These are phyloP conservation scores for Dinochytrium kinnereticum DNA, from an alignment of 371 early-diverging fungal genomes.

Conservation along the genomic window DNA sequence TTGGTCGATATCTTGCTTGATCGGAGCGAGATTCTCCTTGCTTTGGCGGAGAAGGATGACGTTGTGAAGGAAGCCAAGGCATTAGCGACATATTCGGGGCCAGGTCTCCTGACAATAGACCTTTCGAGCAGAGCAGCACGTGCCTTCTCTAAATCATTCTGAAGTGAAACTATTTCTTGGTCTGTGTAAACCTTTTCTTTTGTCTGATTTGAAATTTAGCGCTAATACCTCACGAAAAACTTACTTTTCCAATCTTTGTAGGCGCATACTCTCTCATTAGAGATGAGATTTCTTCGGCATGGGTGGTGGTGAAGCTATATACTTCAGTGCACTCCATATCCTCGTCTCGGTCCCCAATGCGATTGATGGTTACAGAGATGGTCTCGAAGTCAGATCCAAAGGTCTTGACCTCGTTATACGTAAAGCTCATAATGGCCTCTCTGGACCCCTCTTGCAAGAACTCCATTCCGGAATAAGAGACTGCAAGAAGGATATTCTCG, in stretches of 20 bases:
- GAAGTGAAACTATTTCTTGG: conserved; percentile 28
- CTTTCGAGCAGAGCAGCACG: conserved; percentile 32
- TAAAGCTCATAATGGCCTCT: conserved; percentile 44
- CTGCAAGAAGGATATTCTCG: conserved; percentile 43
- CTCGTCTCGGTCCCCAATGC: conserved; percentile 29
- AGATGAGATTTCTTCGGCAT: conserved; percentile 50
- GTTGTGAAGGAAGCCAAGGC: conserved; percentile 11
- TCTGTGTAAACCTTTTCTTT: conserved; percentile 24
- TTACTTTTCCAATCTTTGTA: conserved; percentile 29
- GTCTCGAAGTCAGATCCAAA: conserved; percentile 38
- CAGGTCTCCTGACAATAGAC: conserved; percentile 39
- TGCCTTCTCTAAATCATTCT: conserved; percentile 37
- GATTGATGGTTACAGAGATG: conserved; percentile 30
- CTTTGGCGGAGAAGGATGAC: background rate
- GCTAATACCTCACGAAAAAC: background rate
- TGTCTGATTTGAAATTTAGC: background rate
- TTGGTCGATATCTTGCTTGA: background rate
- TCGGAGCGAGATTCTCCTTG: background rate
- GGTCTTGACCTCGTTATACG: conserved; percentile 35
- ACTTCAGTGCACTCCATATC: conserved; percentile 34
- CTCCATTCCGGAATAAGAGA: conserved; percentile 47
- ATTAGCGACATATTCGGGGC: conserved; percentile 35
- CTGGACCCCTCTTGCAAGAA: conserved; percentile 43
- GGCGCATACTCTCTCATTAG: conserved; percentile 51
- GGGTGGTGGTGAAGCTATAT: conserved; percentile 39